A percentile compares a stretch with the other conserved stretches of the same genome.
phyloP scores from a whole-genome alignment of 2,329 filamentous ascomycete species.

The Paramyrothecium sp. region DNA sequence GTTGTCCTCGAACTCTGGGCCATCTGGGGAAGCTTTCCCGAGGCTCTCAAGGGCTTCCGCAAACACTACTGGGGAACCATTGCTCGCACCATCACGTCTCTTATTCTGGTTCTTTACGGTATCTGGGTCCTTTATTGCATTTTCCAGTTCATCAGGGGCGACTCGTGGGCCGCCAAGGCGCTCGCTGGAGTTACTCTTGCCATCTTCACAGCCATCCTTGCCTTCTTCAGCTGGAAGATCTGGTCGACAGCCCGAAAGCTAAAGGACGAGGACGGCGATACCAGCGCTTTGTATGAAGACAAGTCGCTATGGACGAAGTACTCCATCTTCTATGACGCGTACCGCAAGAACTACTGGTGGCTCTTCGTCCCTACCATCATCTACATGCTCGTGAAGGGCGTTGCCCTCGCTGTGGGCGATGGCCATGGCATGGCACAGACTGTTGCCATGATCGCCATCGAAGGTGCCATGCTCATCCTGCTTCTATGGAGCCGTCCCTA shows the following conservation, averaged over 20 bases:
- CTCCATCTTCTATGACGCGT: constrained; percentile 94
- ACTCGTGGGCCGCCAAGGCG: constrained; percentile 88
- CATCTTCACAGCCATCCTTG: constrained; percentile 78
- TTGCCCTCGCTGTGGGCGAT: constrained; percentile 79
- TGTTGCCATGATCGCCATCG: constrained; percentile 75
- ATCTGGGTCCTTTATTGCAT: constrained; percentile 95
- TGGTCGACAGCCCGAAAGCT: constrained; percentile 72
- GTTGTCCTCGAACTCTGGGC: constrained; percentile 89
- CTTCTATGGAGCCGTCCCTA: constrained; percentile 85
- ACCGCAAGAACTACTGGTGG: constrained; percentile 97
- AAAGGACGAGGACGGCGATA: constrained; percentile 73
- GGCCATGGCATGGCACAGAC: constrained; percentile 83
- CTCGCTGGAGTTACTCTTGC: constrained; percentile 80
- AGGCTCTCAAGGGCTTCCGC: constrained; percentile 78
- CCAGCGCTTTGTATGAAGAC: constrained; percentile 75
- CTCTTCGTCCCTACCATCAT: constrained; percentile 85
- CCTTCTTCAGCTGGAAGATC: constrained; percentile 82
- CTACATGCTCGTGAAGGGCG: constrained; percentile 89
- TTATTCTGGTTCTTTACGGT: constrained; percentile 90
- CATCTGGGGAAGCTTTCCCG: constrained; percentile 82
- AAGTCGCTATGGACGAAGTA: constrained; percentile 93
- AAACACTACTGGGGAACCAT: constrained; percentile 96
- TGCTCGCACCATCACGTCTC: constrained; percentile 81
- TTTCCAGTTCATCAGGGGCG: constrained; percentile 89
- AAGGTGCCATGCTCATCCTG: constrained; percentile 74